Evolutionary conservation across 495 filamentous ascomycete species (phyloP).

Genomic region (Tetracladium marchalianum): DNA sequence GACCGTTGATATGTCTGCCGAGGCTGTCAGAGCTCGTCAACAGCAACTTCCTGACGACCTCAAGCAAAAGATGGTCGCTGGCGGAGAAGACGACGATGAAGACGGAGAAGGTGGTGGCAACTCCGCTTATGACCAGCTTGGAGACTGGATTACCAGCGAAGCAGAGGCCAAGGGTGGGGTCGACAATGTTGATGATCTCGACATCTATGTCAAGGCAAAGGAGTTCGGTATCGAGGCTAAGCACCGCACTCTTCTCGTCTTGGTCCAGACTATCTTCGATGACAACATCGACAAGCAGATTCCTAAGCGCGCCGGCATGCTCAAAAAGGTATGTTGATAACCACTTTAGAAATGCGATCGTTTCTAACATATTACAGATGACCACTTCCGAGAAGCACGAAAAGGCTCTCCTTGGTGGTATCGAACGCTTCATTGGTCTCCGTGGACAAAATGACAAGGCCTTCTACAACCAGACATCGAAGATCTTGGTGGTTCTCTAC

Average conservation of each 20-base stretch:
- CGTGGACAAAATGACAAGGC: constrained; percentile 67
- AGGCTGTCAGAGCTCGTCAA: constrained; percentile 88
- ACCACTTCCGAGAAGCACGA: constrained; percentile 84
- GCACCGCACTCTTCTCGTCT: constrained; percentile 85
- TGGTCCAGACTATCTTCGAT: constrained; percentile 90
- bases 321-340: constrained; percentile 60
- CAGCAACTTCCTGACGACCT: constrained; percentile 84
- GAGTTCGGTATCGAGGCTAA: constrained; percentile 92
- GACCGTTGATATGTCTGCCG: constrained; percentile 90
- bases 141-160: constrained; percentile 79
- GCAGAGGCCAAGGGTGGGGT: constrained; percentile 63
- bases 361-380: constrained; percentile 46
- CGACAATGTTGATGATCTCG: constrained; percentile 67
- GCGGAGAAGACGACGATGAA: constrained; percentile 75
- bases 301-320: constrained; percentile 64
- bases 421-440: constrained; percentile 71
- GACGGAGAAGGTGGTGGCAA: constrained; percentile 67
- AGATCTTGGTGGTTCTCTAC: constrained; percentile 80
- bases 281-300: constrained; percentile 79
- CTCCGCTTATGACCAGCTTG: constrained; percentile 83
- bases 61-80: constrained; percentile 78
- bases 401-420: constrained; percentile 95
- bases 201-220: constrained; percentile 92
- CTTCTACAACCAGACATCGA: constrained; percentile 66
- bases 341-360: not conserved